phyloP scores from a whole-genome alignment of 768 basidiomycete species.

The Boletus vermiculosoides region DNA sequence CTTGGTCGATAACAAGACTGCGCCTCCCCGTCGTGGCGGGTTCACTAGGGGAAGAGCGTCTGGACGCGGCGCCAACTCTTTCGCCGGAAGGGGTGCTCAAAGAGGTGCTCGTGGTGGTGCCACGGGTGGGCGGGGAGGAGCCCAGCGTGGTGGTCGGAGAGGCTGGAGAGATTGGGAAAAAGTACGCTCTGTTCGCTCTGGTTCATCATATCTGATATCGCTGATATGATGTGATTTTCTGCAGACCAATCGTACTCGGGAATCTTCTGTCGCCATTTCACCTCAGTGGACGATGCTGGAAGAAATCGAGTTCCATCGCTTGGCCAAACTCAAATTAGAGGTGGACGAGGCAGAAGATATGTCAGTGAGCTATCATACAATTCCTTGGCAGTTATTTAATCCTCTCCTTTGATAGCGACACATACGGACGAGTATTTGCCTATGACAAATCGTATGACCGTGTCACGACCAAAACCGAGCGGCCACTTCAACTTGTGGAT shows the following conservation, averaged over 20 bases:
- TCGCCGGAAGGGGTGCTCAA: conserved; percentile 42
- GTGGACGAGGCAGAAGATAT: conserved; percentile 90
- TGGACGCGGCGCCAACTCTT: conserved; percentile 36
- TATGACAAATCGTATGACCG: conserved; percentile 97
- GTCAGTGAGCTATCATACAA: conserved; percentile 45
- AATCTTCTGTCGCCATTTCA: conserved; percentile 91
- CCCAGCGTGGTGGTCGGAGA: conserved; percentile 44
- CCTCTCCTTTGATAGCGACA: conserved; percentile 48
- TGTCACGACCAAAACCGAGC: conserved; percentile 89
- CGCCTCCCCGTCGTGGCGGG: conserved; percentile 67
- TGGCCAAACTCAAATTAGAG: conserved; percentile 88
- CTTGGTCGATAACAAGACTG: conserved; percentile 85
- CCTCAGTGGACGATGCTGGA: conserved; percentile 94
- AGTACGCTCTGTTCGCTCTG: conserved; percentile 40
- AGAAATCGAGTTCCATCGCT: conserved; percentile 93
- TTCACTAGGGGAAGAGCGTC: conserved; percentile 53
- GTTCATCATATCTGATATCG: neutral
- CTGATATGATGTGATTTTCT: conserved; percentile 7
- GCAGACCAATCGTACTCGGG: conserved; percentile 79
- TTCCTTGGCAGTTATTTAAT: conserved; percentile 5
- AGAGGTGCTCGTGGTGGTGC: conserved; percentile 46
- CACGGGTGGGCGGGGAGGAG: conserved; percentile 43
- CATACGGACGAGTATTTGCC: conserved; percentile 85
- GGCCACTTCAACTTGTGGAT: conserved; percentile 87
- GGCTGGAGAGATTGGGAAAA: conserved; percentile 97